phyloP scores from a whole-genome alignment of 306 rosid species.

The Vigna trinervia region DNA sequence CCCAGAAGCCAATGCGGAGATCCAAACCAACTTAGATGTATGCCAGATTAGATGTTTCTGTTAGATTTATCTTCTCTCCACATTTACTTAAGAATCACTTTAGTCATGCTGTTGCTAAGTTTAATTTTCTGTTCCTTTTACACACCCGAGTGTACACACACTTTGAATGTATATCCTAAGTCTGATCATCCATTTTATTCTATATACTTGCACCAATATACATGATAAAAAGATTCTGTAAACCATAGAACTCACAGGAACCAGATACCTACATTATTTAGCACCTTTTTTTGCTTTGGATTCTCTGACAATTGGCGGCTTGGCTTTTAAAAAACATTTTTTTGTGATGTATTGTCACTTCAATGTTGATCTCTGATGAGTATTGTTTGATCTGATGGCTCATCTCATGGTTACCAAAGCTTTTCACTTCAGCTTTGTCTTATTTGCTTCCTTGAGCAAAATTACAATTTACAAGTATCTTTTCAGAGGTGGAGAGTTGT shows the following conservation, averaged over 20 bases:
- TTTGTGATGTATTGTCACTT: neutral
- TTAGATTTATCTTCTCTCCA: constrained; percentile 24
- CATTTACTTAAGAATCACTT: neutral
- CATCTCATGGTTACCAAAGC: constrained; percentile 10
- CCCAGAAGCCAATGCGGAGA: constrained; percentile 91
- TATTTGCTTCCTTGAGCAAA: constrained; percentile 20
- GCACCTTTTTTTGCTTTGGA: constrained; percentile 33
- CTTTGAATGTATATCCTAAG: neutral
- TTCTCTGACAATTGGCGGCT: constrained; percentile 34
- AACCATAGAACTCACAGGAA: neutral
- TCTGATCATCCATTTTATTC: constrained; percentile 1
- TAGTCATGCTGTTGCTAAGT: constrained; percentile 11
- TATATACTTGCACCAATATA: constrained; percentile 2
- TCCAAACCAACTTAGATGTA: constrained; percentile 81
- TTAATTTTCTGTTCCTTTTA: constrained; percentile 18
- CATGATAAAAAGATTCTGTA: neutral
- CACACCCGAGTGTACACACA: constrained; percentile 28
- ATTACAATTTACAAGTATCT: constrained; percentile 34
- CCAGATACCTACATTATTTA: constrained; percentile 24
- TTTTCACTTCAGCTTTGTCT: constrained; percentile 14
- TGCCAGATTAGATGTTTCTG: constrained; percentile 36
- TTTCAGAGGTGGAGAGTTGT: constrained; percentile 81
- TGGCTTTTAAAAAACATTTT: neutral
- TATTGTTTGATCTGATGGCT: constrained; percentile 39
- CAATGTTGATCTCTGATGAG: constrained; percentile 1